phyloP scores from a whole-genome alignment of 768 basidiomycete species.

The Suillus bovinus region DNA sequence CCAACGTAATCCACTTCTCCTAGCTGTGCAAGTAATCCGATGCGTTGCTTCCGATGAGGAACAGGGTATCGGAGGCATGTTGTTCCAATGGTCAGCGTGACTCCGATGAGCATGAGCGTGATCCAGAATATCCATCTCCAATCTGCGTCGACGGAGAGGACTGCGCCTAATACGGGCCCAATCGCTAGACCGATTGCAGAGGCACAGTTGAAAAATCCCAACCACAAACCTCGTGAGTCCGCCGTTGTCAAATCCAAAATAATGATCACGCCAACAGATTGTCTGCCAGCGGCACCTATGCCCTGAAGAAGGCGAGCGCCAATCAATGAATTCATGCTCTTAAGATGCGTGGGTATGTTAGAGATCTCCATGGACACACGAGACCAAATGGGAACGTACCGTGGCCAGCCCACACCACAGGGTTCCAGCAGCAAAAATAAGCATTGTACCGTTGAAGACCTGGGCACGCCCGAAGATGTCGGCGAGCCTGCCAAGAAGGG shows the following conservation, averaged over 20 bases:
- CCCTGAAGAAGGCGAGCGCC: conserved; percentile 36
- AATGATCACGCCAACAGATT: conserved; percentile 37
- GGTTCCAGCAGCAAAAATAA: conserved; percentile 36
- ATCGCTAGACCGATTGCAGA: conserved; percentile 45
- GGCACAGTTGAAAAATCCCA: conserved; percentile 36
- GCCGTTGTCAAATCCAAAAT: conserved; percentile 37
- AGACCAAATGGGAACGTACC: conserved; percentile 18
- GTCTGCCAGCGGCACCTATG: conserved; percentile 38
- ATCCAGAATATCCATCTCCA: conserved; percentile 54
- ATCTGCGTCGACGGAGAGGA: conserved; percentile 41
- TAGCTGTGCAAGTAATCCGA: conserved; percentile 34
- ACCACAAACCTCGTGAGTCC: conserved; percentile 36
- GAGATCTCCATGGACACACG: neutral
- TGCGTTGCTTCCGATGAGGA: conserved; percentile 31
- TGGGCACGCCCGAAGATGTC: conserved; percentile 36
- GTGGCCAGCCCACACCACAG: conserved; percentile 35
- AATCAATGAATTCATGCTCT: conserved; percentile 38
- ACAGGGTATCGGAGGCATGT: conserved; percentile 33
- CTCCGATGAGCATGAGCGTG: conserved; percentile 33
- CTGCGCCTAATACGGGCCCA: conserved; percentile 48
- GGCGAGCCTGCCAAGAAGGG: conserved; percentile 35
- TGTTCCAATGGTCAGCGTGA: conserved; percentile 29
- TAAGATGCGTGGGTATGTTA: conserved; percentile 11
- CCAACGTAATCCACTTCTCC: conserved; percentile 36
- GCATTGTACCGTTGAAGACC: conserved; percentile 35